Evolutionary conservation across 306 rosid genomes (phyloP), one percentile per base, ranked within the genome.

Genomic region (Ceratonia siliqua): DNA sequence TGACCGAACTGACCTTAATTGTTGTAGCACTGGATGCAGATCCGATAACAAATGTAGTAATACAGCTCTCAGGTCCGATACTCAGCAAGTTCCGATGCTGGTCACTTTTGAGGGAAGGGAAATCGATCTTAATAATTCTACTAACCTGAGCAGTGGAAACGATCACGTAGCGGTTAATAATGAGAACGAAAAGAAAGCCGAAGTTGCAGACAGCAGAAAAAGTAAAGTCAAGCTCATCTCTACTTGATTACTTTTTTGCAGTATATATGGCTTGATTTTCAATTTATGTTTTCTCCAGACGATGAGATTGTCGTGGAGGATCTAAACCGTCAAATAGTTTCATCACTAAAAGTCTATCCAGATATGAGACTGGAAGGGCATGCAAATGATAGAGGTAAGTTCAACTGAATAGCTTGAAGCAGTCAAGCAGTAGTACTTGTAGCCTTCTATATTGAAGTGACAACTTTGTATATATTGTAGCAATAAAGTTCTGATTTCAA

Each of bases 141-240:
- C 78, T 14, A 53, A 71, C 62, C 75, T 77, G 77, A 75, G 78
- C 68, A 63, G 73, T 28, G 80, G 70, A 42, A 62, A 70, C 52
- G 87, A 70, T 80, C 74, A 53, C 79, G 39, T 74, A 36, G 79
- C 82, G 46, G 18, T 62, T 74, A 69, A 58, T 73, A 70, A 79
- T 65, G 90, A 84, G 83, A 88, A 74, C 78, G 83, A 77, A 70
- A 84, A 76, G 72, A 77, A 77, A 53, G 70, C 46, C 62, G 86
- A 84, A 70, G 86, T 53, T 74, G 80, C 58, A 77, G 50, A 41
- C 17, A 5, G 53, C 69, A 68, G 73, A 58, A 70, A 36, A 71
- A 77, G 98, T 91, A 93, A 81, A 57, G 52, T 81, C 57, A 64
- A 74, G 62, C 65, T 82, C 43, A 49, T 39, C 67, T 82, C 73